These are phyloP conservation scores for Chaetoceros tenuissimus DNA, from an alignment of 108 stramenopile genomes.

Conservation along the genomic window DNA sequence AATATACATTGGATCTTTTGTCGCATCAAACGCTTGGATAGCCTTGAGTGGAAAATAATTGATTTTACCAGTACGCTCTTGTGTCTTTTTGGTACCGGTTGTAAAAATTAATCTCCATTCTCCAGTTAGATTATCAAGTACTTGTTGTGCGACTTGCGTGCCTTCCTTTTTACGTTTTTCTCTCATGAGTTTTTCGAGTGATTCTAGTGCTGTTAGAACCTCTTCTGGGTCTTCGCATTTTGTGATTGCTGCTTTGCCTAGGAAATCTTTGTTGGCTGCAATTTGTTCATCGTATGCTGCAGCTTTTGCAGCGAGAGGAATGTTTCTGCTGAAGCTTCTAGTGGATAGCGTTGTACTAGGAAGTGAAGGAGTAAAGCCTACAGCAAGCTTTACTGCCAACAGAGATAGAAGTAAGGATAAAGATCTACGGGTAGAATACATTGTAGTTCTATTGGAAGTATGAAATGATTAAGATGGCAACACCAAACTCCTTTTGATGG, in stretches of 20 bases:
- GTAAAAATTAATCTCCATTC: conserved; percentile 90
- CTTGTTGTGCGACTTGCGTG: conserved; percentile 20
- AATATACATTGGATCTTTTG: conserved; percentile 41
- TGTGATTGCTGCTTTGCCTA: conserved; percentile 62
- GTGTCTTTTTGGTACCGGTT: conserved; percentile 78
- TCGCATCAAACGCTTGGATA: conserved; percentile 75
- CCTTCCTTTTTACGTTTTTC: conserved; percentile 36
- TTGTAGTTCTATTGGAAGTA: too few species aligned
- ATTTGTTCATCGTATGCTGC: conserved; percentile 26
- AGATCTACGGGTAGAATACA: too few species aligned
- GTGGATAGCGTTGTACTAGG: too few species aligned
- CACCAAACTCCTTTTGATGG: too few species aligned
- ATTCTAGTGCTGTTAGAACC: conserved; percentile 49
- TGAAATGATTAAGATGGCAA: too few species aligned
- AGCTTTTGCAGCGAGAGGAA: too few species aligned
- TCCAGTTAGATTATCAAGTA: conserved; percentile 46
- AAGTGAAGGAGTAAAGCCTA: too few species aligned
- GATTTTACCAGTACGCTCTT: conserved; percentile 62
- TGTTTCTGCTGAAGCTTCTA: too few species aligned
- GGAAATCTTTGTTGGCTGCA: conserved; percentile 30
- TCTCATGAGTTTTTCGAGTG: conserved; percentile 65
- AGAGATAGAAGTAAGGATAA: too few species aligned
- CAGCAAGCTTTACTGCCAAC: too few species aligned
- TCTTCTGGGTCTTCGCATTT: conserved; percentile 65
- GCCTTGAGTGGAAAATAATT: conserved; percentile 92